Evolutionary conservation across 2,329 filamentous ascomycete species (phyloP).

Genomic region (Acrocalymma vagum): DNA sequence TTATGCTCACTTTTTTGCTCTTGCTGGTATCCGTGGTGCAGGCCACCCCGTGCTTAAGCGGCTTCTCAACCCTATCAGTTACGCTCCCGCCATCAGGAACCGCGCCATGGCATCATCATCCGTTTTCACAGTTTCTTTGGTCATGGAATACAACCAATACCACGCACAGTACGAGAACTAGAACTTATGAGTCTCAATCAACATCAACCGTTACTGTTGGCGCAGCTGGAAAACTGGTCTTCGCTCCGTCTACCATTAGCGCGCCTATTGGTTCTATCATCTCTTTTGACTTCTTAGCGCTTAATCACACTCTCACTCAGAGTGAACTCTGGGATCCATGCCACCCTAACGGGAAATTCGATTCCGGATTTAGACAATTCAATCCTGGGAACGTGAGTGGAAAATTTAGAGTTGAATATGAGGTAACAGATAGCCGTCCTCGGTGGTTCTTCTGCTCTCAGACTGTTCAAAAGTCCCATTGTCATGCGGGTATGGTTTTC

Average conservation of each 20-base stretch:
- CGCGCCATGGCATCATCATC: no score
- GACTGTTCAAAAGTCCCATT: conserved; percentile 10
- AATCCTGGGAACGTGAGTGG: conserved; percentile 16
- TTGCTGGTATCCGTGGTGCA: no score
- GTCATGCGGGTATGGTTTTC: conserved; percentile 18
- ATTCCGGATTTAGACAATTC: conserved; percentile 11
- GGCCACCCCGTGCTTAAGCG: no score
- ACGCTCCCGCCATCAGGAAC: no score
- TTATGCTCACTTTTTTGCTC: no score
- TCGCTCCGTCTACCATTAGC: conserved; percentile 13
- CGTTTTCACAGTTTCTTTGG: no score
- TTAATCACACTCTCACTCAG: conserved; percentile 21
- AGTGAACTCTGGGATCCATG: conserved; percentile 11
- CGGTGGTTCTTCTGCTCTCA: conserved; percentile 24
- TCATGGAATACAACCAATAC: no score
- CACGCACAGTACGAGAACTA: no score
- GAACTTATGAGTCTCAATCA: no score
- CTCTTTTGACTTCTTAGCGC: conserved; percentile 17
- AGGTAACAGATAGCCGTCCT: conserved; percentile 10
- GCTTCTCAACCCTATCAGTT: no score
- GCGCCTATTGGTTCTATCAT: conserved; percentile 12
- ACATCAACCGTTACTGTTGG: conserved; percentile 16
- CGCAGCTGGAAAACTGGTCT: conserved; percentile 13
- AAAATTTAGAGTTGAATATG: conserved; percentile 11
- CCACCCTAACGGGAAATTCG: conserved; percentile 6